These are phyloP conservation scores for Aureobasidium musti DNA, from an alignment of 2,329 filamentous ascomycete genomes.

Conservation along the genomic window DNA sequence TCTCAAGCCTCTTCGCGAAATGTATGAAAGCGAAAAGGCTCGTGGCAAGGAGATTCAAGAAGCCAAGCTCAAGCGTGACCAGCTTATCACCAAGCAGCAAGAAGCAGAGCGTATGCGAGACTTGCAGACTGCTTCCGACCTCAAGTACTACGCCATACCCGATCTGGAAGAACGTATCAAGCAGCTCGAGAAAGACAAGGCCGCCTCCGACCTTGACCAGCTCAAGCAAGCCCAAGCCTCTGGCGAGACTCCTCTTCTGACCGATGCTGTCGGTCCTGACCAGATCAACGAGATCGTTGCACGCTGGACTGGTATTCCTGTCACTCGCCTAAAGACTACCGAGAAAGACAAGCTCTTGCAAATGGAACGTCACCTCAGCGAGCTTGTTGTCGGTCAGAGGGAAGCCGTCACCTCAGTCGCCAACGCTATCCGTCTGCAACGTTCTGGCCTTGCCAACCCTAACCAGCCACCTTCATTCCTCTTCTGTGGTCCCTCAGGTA, in stretches of 20 bases:
- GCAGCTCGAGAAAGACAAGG: constrained; percentile 76
- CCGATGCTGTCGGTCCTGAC: constrained; percentile 91
- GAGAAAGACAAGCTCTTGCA: constrained; percentile 98
- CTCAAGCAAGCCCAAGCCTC: constrained; percentile 57
- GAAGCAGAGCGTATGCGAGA: constrained; percentile 89
- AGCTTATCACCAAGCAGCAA: constrained; percentile 85
- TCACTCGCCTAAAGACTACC: constrained; percentile 87
- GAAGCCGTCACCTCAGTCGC: constrained; percentile 92
- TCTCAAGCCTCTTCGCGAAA: constrained; percentile 84
- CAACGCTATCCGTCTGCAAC: constrained; percentile 92
- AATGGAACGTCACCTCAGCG: constrained; percentile 85
- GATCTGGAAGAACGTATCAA: constrained; percentile 82
- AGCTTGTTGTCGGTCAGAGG: constrained; percentile 88
- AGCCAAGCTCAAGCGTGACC: constrained; percentile 91
- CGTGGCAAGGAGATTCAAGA: constrained; percentile 90
- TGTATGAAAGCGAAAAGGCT: constrained; percentile 91
- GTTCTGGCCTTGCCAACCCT: constrained; percentile 90
- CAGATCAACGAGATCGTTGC: constrained; percentile 99
- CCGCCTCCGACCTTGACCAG: constrained; percentile 76
- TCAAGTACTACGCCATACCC: constrained; percentile 96
- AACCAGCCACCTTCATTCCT: constrained; percentile 98
- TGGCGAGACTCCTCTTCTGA: constrained; percentile 68
- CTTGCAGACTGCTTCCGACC: constrained; percentile 82
- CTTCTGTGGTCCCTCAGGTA: constrained; percentile 97
- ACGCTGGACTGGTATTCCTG: constrained; percentile 96